Conservation (phyloP, 2,329 filamentous ascomycete species). For the Penicillium sp. region DNA sequence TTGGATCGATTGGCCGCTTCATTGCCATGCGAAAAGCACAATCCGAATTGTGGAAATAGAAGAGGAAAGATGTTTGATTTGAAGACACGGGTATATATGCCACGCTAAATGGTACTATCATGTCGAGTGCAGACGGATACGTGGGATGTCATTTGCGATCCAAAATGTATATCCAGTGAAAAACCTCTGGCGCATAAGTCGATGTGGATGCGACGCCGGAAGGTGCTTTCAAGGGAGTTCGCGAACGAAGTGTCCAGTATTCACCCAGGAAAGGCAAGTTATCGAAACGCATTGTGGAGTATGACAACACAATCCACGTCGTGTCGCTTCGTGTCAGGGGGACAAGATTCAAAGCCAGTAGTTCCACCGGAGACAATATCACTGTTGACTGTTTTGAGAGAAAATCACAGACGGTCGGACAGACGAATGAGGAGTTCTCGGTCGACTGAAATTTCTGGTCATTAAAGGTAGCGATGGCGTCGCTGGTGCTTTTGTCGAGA, state of each 20-base stretch:
- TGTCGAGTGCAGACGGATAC: too few relatives aligned
- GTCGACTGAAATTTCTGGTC: constrained; percentile 12
- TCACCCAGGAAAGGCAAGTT: constrained; percentile 16
- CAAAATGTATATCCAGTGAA: constrained; percentile 35
- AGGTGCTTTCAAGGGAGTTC: constrained; percentile 30
- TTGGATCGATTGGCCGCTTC: too few relatives aligned
- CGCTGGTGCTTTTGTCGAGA: constrained; percentile 36
- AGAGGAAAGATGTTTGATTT: too few relatives aligned
- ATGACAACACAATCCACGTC: constrained; percentile 32
- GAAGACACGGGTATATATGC: too few relatives aligned
- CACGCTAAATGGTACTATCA: too few relatives aligned
- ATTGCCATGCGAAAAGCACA: too few relatives aligned
- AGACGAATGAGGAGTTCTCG: constrained; percentile 11
- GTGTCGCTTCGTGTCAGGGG: constrained; percentile 26
- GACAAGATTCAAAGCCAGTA: constrained; percentile 31
- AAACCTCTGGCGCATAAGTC: constrained; percentile 30
- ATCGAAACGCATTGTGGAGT: constrained; percentile 33
- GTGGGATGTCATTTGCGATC: constrained; percentile 27
- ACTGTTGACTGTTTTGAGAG: constrained; percentile 8
- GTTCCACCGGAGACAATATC: constrained; percentile 31
- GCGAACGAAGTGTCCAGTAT: constrained; percentile 29
- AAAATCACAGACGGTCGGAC: constrained; percentile 20
- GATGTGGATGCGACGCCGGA: constrained; percentile 25
- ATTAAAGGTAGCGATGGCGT: constrained; percentile 32
- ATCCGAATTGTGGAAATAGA: too few relatives aligned